Percentiles rank a stretch among this genome's conserved stretches.
Conservation (phyloP, 2,329 filamentous ascomycete species). For the Fusarium lyarnte region DNA sequence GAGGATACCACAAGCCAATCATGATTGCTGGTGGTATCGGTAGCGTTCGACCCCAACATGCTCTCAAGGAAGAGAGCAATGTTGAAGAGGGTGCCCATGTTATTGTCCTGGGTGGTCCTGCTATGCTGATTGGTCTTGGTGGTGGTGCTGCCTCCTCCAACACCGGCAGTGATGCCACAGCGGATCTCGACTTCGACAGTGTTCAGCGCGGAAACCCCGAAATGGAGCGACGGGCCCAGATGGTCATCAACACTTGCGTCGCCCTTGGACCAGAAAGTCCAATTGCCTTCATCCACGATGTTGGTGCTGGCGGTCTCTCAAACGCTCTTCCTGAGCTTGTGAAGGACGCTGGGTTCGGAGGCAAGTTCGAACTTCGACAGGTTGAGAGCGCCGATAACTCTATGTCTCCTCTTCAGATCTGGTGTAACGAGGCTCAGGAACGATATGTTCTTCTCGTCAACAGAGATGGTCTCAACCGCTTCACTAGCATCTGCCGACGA, state of each 20-base stretch:
- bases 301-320: conserved; percentile 85
- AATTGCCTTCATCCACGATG: conserved; percentile 97
- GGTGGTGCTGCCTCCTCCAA: conserved; percentile 95
- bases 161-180: conserved; percentile 85
- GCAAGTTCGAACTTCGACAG: conserved; percentile 92
- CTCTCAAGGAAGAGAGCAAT: conserved; percentile 81
- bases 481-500: conserved; percentile 73
- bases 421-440: conserved; percentile 98
- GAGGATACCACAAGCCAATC: conserved; percentile 97
- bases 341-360: conserved; percentile 90
- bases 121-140: conserved; percentile 96
- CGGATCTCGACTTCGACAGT: conserved; percentile 95
- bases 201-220: conserved; percentile 98
- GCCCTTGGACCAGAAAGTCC: conserved; percentile 86
- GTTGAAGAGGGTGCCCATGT: conserved; percentile 90
- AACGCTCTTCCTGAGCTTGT: conserved; percentile 82
- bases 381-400: conserved; percentile 89
- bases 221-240: conserved; percentile 93
- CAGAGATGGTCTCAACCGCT: conserved; percentile 81
- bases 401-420: conserved; percentile 93
- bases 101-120: conserved; percentile 92
- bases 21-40: conserved; percentile 98
- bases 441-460: conserved; percentile 93
- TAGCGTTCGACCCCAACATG: conserved; percentile 89
- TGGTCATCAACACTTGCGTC: conserved; percentile 96